Percentiles rank a stretch among this genome's conserved stretches.
phyloP scores from a whole-genome alignment of 345 rosid genomes.

The Cardamine occulta region DNA sequence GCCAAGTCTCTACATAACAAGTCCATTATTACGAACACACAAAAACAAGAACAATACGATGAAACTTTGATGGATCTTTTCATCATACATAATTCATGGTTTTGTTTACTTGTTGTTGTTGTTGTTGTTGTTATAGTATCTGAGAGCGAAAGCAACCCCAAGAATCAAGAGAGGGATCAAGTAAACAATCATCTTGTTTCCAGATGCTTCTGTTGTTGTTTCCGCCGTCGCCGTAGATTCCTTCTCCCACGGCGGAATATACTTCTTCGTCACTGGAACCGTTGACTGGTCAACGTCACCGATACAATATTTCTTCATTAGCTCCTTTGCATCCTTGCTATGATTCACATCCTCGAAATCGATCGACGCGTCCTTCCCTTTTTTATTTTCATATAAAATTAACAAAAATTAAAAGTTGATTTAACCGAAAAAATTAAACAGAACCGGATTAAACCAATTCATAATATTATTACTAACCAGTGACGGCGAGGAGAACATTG shows the following conservation, averaged over 20 bases:
- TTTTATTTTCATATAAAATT: not conserved
- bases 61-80: constrained; percentile 16
- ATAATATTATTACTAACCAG: constrained; percentile 49
- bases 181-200: constrained; percentile 54
- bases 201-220: constrained; percentile 38
- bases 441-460: constrained; percentile 14
- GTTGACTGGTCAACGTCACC: constrained; percentile 67
- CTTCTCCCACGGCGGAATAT: constrained; percentile 45
- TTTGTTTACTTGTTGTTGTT: constrained; percentile 39
- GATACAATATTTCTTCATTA: constrained; percentile 64
- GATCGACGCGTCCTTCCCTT: constrained; percentile 79
- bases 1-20: constrained; percentile 6
- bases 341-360: constrained; percentile 83
- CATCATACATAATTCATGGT: not conserved
- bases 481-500: constrained; percentile 68
- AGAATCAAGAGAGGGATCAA: constrained; percentile 67
- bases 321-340: constrained; percentile 62
- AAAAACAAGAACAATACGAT: not conserved
- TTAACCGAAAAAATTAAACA: not conserved
- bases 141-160: constrained; percentile 63
- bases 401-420: not conserved
- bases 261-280: constrained; percentile 50
- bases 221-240: constrained; percentile 29
- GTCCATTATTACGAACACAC: constrained; percentile 15
- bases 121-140: constrained; percentile 52